Evolutionary conservation across 129 eudicot genomes (phyloP), one percentile per base, ranked within the genome.

Genomic region (Gnaphalium uliginosum): DNA sequence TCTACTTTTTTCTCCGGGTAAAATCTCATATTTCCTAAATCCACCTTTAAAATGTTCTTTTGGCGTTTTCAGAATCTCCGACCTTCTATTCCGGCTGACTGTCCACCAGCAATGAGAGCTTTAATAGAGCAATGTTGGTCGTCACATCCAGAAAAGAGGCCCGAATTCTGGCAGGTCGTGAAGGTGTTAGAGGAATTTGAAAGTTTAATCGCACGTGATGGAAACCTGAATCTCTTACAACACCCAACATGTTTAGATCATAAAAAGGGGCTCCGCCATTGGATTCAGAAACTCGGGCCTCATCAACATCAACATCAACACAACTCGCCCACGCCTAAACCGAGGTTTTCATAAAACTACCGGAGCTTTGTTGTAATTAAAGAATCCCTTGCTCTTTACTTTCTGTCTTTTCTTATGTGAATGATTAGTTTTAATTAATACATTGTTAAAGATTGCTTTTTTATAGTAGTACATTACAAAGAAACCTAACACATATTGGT

Each of bases 121-220:
- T 74, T 93, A 65, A 90, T 93, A 5, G 98, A 93, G 77, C 98
- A 88, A 80, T 93, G 98, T 33, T 93, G 98, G 98, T 83, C 92
- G 27, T 15, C 78, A 46, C 82, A 88, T 14, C 96, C 98, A 4
- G 95, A 93, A 46, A 88, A 86, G 77, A 85, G 98, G 88, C 98
- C 98, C 0, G 96, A 93, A 76, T 93, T 93, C 71, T 83, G 89
- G 90, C 96, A 93, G 73, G 85, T 93, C 60, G 96, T 90, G 86
- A 88, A 88, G 83, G 90, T 90, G 2, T 75, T 93, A 32, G 96
- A 93, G 75, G 89, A 93, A 86, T 93, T 90, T 60, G 86, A 93
- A 81, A 66, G 87, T 69, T 85, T 89, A 66, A 70, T 86, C 57
- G 95, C 89, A 9, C 61, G 76, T 41, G 90, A 86, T 72, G 98